phyloP scores from a whole-genome alignment of 2,329 filamentous ascomycete genomes.

The Aspergillus cejpii region DNA sequence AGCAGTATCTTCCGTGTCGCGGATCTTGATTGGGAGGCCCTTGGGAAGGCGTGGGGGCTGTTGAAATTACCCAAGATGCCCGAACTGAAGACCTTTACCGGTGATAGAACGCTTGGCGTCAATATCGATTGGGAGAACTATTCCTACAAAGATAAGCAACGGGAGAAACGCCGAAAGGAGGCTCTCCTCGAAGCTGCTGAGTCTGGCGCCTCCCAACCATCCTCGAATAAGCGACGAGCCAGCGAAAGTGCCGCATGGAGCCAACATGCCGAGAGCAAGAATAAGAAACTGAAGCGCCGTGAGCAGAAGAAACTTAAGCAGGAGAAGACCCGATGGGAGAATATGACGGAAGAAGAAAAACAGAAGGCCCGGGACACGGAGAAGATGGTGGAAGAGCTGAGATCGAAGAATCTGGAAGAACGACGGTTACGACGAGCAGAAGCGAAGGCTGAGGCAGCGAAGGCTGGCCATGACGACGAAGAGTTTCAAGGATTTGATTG shows the following conservation, averaged over 20 bases:
- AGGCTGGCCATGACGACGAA: constrained; percentile 22
- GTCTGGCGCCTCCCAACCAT: constrained; percentile 28
- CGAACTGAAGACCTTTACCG: constrained; percentile 67
- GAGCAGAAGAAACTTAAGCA: constrained; percentile 60
- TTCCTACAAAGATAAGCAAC: constrained; percentile 63
- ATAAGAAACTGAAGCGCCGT: constrained; percentile 53
- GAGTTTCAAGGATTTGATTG: constrained; percentile 56
- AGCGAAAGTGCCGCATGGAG: constrained; percentile 66
- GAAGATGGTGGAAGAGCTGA: constrained; percentile 58
- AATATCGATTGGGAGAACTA: constrained; percentile 57
- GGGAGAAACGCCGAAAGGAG: constrained; percentile 59
- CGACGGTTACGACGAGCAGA: constrained; percentile 15
- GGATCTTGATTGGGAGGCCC: constrained; percentile 77
- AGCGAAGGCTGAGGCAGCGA: constrained; percentile 16
- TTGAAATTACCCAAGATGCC: constrained; percentile 89
- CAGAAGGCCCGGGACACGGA: constrained; percentile 57
- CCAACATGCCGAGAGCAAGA: constrained; percentile 60
- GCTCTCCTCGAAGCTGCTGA: constrained; percentile 47
- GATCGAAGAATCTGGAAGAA: constrained; percentile 47
- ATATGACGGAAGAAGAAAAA: constrained; percentile 66
- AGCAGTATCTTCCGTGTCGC: constrained; percentile 79
- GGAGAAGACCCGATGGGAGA: constrained; percentile 56
- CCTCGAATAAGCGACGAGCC: constrained; percentile 49
- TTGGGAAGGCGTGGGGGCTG: constrained; percentile 78
- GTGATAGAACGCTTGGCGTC: constrained; percentile 57